phyloP scores from a whole-genome alignment of 1,284 basidiomycete genomes.

The Coniferiporia weirii region DNA sequence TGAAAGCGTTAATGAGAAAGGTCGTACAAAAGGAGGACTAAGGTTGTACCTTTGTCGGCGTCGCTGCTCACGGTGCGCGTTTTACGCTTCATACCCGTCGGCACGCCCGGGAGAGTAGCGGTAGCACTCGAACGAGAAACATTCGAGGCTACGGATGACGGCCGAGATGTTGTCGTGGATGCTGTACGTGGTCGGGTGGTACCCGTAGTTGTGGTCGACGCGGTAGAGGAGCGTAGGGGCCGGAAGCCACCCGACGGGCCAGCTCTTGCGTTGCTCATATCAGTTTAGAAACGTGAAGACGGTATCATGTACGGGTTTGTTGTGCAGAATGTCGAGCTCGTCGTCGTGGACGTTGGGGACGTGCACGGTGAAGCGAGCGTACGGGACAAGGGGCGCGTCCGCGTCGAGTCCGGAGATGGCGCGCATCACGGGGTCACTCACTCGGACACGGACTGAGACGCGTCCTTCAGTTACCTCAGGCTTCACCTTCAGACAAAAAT shows the following conservation, averaged over 20 bases:
- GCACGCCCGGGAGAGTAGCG: neutral
- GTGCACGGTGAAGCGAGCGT: no score
- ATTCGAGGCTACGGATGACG: neutral
- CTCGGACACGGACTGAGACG: no score
- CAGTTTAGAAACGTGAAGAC: neutral
- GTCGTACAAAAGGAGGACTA: neutral
- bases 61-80: conserved; percentile 12
- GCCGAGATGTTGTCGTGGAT: neutral
- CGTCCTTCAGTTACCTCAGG: no score
- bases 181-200: neutral
- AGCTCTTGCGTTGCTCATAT: neutral
- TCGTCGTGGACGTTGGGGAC: neutral
- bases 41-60: conserved; percentile 2
- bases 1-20: neutral
- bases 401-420: no score
- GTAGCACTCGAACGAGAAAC: neutral
- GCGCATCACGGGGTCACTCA: no score
- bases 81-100: conserved; percentile 11
- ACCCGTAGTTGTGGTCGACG: neutral
- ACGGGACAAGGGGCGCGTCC: neutral
- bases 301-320: neutral
- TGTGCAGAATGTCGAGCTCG: neutral
- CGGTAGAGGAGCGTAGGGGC: neutral
- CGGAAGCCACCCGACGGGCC: neutral
- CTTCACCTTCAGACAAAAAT: no score